These are phyloP conservation scores for Neoarthrinium moseri DNA, from an alignment of 2,329 filamentous ascomycete genomes.

Conservation along the genomic window DNA sequence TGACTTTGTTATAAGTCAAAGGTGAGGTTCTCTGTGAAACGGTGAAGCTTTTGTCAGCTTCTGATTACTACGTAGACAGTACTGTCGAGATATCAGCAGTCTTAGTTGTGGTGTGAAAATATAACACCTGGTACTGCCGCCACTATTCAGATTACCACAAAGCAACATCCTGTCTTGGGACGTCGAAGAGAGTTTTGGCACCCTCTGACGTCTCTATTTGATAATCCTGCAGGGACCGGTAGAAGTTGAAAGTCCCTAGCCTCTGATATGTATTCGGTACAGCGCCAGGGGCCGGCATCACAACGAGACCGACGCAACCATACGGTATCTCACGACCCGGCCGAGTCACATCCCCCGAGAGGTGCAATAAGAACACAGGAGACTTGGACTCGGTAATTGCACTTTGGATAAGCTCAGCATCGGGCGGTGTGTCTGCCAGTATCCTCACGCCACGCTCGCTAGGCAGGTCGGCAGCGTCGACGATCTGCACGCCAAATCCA, in stretches of 20 bases:
- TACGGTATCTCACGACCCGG: neutral
- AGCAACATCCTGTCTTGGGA: neutral
- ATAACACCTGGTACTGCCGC: no score
- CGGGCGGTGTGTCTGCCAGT: neutral
- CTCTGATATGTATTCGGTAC: neutral
- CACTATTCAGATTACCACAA: neutral
- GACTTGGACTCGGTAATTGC: neutral
- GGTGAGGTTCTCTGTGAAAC: no score
- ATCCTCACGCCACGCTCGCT: neutral
- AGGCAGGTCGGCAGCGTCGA: neutral
- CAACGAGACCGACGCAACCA: neutral
- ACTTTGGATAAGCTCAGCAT: neutral
- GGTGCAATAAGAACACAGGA: neutral
- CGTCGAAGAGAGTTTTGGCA: neutral
- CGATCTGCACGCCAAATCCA: neutral
- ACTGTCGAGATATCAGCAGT: no score
- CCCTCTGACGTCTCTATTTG: neutral
- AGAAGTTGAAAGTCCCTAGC: neutral
- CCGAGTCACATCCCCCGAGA: neutral
- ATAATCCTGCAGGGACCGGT: neutral
- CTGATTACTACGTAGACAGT: no score
- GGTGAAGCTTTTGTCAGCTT: no score
- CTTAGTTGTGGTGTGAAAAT: no score
- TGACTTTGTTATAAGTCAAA: no score
- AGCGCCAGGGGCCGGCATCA: neutral